phyloP scores from a whole-genome alignment of 2,329 filamentous ascomycete genomes.

The Arthrobotrys pseudoclavata region DNA sequence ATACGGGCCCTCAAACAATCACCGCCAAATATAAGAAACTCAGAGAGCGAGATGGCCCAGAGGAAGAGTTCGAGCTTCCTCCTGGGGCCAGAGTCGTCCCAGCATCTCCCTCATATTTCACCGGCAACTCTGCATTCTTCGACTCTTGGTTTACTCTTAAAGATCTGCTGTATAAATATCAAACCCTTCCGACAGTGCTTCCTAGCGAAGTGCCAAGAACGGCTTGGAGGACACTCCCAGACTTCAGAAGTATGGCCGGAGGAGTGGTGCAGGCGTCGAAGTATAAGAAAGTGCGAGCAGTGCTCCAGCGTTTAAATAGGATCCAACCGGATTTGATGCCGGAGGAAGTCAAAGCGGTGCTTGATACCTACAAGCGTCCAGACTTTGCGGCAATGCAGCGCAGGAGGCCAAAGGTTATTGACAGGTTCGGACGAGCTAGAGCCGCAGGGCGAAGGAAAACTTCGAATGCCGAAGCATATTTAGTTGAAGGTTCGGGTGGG shows the following conservation, averaged over 20 bases:
- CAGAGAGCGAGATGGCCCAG: constrained; percentile 9
- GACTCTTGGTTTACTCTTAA: constrained; percentile 84
- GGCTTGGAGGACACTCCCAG: constrained; percentile 82
- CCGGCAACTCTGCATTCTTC: constrained; percentile 84
- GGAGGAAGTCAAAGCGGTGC: constrained; percentile 74
- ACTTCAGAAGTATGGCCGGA: constrained; percentile 79
- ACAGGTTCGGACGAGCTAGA: constrained; percentile 81
- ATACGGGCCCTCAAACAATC: constrained; percentile 15
- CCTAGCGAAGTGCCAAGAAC: constrained; percentile 77
- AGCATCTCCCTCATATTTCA: constrained; percentile 93
- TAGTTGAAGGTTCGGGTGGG: constrained; percentile 94
- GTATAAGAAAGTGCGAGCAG: constrained; percentile 80
- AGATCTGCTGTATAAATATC: constrained; percentile 78
- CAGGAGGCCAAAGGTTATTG: constrained; percentile 65
- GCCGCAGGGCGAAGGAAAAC: constrained; percentile 90
- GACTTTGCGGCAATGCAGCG: constrained; percentile 75
- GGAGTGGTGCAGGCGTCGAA: constrained; percentile 81
- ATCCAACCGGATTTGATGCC: constrained; percentile 86
- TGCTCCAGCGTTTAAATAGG: constrained; percentile 84
- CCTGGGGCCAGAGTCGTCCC: constrained; percentile 73
- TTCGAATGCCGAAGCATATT: constrained; percentile 83
- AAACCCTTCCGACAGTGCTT: constrained; percentile 78
- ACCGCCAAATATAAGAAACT: constrained; percentile 37
- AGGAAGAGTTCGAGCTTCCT: constrained; percentile 38
- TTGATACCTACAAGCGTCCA: constrained; percentile 80